A percentile compares a stretch with the other conserved stretches of the same genome.
Evolutionary conservation across 192 early-diverging fungal genomes (phyloP).

Genomic region (Coemansia sp.): DNA sequence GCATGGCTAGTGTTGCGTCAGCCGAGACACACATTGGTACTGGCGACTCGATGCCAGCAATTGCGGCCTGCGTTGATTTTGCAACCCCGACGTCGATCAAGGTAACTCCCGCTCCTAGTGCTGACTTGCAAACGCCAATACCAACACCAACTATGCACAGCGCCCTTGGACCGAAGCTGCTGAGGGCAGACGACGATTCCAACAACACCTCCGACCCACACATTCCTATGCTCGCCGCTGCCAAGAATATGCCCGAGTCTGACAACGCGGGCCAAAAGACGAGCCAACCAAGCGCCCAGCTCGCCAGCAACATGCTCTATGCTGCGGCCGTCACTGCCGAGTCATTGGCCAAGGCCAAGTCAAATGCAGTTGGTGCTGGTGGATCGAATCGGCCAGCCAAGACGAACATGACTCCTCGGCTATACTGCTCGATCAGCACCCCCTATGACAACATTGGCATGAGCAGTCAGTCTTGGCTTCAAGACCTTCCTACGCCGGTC

Average conservation of each 20-base stretch:
- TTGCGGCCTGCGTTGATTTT: conserved; percentile 21
- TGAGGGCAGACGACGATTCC: neutral
- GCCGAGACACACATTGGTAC: conserved; percentile 28
- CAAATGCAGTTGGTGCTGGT: neutral
- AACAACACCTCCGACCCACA: neutral
- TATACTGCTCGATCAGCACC: conserved; percentile 36
- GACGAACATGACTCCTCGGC: conserved; percentile 19
- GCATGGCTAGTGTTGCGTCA: conserved; percentile 19
- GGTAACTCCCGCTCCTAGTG: conserved; percentile 43
- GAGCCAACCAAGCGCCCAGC: neutral
- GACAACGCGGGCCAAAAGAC: neutral
- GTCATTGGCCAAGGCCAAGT: conserved; percentile 9
- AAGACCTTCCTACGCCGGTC: conserved; percentile 20
- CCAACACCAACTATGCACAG: conserved; percentile 23
- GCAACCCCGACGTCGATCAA: conserved; percentile 46
- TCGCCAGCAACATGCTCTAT: neutral
- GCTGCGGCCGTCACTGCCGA: neutral
- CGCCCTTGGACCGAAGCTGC: neutral
- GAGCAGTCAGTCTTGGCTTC: conserved; percentile 34
- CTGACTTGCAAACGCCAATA: conserved; percentile 39
- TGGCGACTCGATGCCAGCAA: conserved; percentile 14
- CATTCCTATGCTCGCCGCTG: neutral
- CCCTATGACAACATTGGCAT: conserved; percentile 45
- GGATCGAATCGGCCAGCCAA: neutral
- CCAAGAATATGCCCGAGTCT: neutral